Evolutionary conservation across 2,329 filamentous ascomycete genomes (phyloP).

Genomic region (Cryphonectria carpinicola): DNA sequence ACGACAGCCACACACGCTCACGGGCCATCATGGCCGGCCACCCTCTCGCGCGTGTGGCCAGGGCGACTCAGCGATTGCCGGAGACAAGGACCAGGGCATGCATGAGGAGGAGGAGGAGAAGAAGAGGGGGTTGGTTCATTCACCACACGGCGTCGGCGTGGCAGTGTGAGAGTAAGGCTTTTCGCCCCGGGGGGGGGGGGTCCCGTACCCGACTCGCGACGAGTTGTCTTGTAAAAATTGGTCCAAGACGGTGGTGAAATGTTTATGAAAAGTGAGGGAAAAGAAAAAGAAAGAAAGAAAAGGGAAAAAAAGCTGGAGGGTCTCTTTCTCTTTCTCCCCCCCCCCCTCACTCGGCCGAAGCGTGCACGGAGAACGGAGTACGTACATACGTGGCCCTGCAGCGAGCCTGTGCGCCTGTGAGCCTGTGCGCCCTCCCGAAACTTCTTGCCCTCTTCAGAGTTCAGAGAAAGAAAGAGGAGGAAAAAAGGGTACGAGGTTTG

Average conservation of each 20-base stretch:
- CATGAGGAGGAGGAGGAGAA: background rate
- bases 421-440: conserved; percentile 10
- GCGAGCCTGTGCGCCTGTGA: background rate
- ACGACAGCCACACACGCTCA: conserved; percentile 1
- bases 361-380: background rate
- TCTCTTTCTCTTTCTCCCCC: background rate
- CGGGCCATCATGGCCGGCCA: background rate
- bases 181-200: background rate
- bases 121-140: too few relatives aligned
- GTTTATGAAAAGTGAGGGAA: background rate
- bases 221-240: background rate
- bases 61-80: background rate
- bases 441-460: background rate
- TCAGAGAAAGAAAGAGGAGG: background rate
- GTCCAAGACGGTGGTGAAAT: background rate
- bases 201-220: conserved; percentile 1
- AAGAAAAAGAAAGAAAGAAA: background rate
- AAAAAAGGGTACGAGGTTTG: background rate
- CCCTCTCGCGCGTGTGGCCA: background rate
- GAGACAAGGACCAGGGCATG: background rate
- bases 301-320: background rate
- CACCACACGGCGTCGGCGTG: background rate
- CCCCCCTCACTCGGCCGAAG: background rate
- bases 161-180: background rate
- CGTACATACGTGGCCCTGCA: background rate